Evolutionary conservation across 2,329 filamentous ascomycete genomes (phyloP), one percentile per base, ranked within the genome.

Genomic region (Trichoderma endophyticum): DNA sequence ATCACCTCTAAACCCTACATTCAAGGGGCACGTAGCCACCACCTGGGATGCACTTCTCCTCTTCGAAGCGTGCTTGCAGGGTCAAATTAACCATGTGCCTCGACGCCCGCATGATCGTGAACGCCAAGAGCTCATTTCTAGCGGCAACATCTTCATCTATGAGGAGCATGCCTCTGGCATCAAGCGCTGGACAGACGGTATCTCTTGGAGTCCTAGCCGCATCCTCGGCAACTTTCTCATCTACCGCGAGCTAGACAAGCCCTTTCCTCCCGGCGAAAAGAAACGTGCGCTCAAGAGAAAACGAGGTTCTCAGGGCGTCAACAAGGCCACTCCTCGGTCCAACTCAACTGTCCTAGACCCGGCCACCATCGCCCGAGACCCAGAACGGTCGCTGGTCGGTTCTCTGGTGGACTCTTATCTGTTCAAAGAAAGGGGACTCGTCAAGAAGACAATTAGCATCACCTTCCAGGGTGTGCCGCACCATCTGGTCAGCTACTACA

Each of bases 381-480:
- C 77, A 0, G 80, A 83, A 57, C 78, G 85, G 69, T 77, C 81
- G 1, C 77, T 95, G 68, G 90, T 96, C 59, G 95, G 94, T 6
- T 97, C 94, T 1, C 85, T 97, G 14, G 89, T 95, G n/a, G 94
- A 97, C 81, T 94, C 92, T 0, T 97, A 97, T 77, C 89, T 90
- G 36, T 97, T 97, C 86, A 96, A 96, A 78, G 85, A 90, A 15
- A 88, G 90, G 1, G 94, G 95, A 0, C 83, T 98, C 54, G 89
- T 97, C 74, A 98, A 98, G 86, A 97, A 97, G 85, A 97, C 94
- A 0, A 94, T 97, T 81, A 95, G 92, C 76, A 89, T 97, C 51
- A 90, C 88, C 3, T 90, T 92, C 65, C 87, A 91, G 30, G 92
- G 92, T 2, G 88, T 94, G 3, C 90, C 90, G 2, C 94, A 97